Evolutionary conservation across 2,329 filamentous ascomycete genomes (phyloP).

Genomic region (Westerdykella aurantiaca): DNA sequence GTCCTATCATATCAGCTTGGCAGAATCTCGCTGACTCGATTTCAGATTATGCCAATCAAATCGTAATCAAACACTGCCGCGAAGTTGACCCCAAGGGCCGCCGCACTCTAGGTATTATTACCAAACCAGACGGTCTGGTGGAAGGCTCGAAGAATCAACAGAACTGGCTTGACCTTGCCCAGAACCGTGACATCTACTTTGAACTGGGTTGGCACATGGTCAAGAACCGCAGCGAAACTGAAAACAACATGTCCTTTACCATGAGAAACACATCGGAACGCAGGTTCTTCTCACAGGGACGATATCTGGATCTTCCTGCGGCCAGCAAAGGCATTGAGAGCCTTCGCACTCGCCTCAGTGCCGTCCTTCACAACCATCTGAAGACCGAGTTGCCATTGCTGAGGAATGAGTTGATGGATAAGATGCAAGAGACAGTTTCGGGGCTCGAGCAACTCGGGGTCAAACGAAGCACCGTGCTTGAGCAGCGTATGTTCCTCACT

Average conservation of each 20-base stretch:
- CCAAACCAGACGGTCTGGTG: conserved; percentile 48
- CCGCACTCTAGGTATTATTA: conserved; percentile 54
- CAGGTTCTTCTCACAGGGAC: conserved; percentile 31
- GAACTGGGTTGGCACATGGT: conserved; percentile 52
- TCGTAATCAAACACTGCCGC: conserved; percentile 47
- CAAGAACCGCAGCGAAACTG: conserved; percentile 42
- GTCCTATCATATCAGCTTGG: too few species aligned
- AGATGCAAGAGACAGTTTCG: conserved; percentile 17
- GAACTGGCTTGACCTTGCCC: conserved; percentile 37
- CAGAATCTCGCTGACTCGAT: too few species aligned
- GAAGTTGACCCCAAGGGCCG: conserved; percentile 42
- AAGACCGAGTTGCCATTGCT: conserved; percentile 33
- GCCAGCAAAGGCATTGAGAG: conserved; percentile 44
- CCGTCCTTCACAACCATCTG: conserved; percentile 41
- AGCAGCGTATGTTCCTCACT: conserved; percentile 49
- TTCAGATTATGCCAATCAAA: conserved; percentile 55
- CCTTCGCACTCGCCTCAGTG: conserved; percentile 47
- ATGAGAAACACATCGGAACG: conserved; percentile 39
- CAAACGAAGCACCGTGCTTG: conserved; percentile 40
- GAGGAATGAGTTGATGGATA: conserved; percentile 26
- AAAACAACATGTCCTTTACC: conserved; percentile 32
- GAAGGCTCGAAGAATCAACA: conserved; percentile 38
- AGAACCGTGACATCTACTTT: conserved; percentile 38
- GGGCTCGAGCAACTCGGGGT: conserved; percentile 47
- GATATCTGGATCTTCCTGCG: conserved; percentile 22